Evolutionary conservation across 2,329 filamentous ascomycete genomes (phyloP), one percentile per base, ranked within the genome.

Genomic region (Mycogone perniciosa): DNA sequence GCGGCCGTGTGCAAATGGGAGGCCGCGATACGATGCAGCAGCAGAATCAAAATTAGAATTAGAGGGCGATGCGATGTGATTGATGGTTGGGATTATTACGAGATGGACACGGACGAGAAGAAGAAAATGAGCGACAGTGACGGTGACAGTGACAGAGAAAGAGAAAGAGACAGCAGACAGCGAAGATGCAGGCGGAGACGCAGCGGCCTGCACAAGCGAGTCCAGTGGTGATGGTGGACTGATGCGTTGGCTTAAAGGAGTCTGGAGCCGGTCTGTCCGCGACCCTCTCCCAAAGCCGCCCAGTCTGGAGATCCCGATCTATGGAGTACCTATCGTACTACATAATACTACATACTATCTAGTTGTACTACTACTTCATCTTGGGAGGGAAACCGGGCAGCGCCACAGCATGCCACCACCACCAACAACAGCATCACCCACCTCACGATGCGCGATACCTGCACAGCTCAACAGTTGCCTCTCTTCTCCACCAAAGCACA

Each of bases 171-270:
- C 39, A 34, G 33, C 39, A 26, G 27, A 26, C 20, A 44, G 45
- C 39, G 26, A 20, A 48, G 50, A 46, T 29, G 45, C 37, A 42
- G 46, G 39, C 46, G 37, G 42, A 38, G 35, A 48, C 29, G 37
- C 37, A 40, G 7, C 11, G 33, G 29, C 45, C 26, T 33, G 35
- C 45, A 29, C 45, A 40, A 34, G 49, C 54, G 49, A 54, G 34
- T 42, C 44, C 44, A 40, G 51, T 46, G 43, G 53, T 52, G 49
- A 57, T 58, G 56, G 57, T 54, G 49, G 45, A 56, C 45, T 57
- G 52, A 54, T 59, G 56, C 51, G 51, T 50, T 53, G 51, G 51
- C 51, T 44, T 27, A 45, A 33, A 39, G 47, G 35, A 31, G 30
- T 46, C 51, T 53, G 42, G 43, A 53, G 47, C 51, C 51, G 51